Base-by-base conservation (phyloP, 2,329 filamentous ascomycete genomes). In the Epichloe baconii region DNA sequence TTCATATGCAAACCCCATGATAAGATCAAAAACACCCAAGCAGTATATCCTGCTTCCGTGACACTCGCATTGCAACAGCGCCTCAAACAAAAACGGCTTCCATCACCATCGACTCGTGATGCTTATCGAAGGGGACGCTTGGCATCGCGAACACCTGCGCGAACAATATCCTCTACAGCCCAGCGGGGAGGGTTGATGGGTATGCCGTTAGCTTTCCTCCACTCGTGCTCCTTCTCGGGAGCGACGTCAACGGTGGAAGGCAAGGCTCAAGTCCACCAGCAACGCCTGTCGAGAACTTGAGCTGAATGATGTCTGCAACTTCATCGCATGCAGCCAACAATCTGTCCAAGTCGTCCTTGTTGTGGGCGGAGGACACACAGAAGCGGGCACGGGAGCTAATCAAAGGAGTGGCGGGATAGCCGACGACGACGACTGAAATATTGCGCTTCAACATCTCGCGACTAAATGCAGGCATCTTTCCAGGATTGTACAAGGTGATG, bases 391-490 rank as follows among this genome's bases (percentile, higher is more conserved):
- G 86, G 19, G 91, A 96, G 55, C 87, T 94, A 60, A 97, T 94
- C 44, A 98, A 79, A 1, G 93, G 93, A 2, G 93, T 98, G 8
- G 91, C 93, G 5, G 93, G 93, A 66, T 98, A 98, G 49, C 91
- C 93, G 55, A 98, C 93, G 44, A 98, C 88, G 40, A 98, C 93
- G 48, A 97, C 88, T 0, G 91, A 93, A 60, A 98, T 97, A 70
- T 96, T 97, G 64, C 93, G 88, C 71, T 87, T 88, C 54, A 97
- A 80, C 93, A 98, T 97, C 68, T 97, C 93, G 66, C 95, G 93
- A 47, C 89, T 96, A 70, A 98, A 98, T 53, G 93, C 91, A 4
- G 91, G 87, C 77, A 98, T 96, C 73, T 98, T 98, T 61, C 88
- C 93, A n/a, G 93, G 93, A 71, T 97, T 88, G 76, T 96, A 98